These are phyloP conservation scores for Gentiana straminea DNA, from an alignment of 257 asterid genomes.

Conservation along the genomic window DNA sequence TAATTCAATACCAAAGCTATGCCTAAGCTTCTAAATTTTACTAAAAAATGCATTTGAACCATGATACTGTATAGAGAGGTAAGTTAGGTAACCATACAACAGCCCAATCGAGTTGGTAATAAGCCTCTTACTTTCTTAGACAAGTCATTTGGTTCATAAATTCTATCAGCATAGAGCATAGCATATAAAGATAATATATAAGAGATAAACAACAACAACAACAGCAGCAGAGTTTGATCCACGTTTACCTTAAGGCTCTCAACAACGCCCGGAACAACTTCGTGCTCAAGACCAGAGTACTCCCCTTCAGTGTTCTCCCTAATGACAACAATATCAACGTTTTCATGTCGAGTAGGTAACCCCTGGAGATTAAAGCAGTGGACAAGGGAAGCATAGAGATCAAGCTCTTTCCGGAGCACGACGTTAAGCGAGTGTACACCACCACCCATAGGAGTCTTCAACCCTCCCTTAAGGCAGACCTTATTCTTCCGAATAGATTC, in stretches of 20 bases:
- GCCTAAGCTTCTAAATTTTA: too few relatives aligned
- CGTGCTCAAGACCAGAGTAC: conserved; percentile 93
- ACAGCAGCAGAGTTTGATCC: too few relatives aligned
- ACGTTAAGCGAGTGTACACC: conserved; percentile 91
- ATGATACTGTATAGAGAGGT: too few relatives aligned
- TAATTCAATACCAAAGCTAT: too few relatives aligned
- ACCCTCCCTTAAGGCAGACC: conserved; percentile 86
- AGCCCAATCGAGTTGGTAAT: too few relatives aligned
- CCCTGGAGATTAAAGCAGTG: conserved; percentile 85
- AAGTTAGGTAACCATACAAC: too few relatives aligned
- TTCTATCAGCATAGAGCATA: too few relatives aligned
- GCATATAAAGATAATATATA: too few relatives aligned
- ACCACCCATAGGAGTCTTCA: conserved; percentile 90
- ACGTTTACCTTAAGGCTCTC: conserved; percentile 83
- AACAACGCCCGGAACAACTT: conserved; percentile 98
- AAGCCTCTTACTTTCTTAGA: too few relatives aligned
- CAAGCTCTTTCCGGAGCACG: conserved; percentile 78
- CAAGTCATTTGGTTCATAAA: too few relatives aligned
- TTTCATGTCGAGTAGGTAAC: conserved; percentile 69
- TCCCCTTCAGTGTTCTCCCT: conserved; percentile 98
- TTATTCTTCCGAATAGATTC: conserved; percentile 81
- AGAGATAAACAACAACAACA: too few relatives aligned
- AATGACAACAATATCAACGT: conserved; percentile 83
- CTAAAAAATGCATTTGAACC: too few relatives aligned
- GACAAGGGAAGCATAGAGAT: conserved; percentile 87